phyloP scores from a whole-genome alignment of 2,329 filamentous ascomycete species.

The Trichoderma citrinoviride region DNA sequence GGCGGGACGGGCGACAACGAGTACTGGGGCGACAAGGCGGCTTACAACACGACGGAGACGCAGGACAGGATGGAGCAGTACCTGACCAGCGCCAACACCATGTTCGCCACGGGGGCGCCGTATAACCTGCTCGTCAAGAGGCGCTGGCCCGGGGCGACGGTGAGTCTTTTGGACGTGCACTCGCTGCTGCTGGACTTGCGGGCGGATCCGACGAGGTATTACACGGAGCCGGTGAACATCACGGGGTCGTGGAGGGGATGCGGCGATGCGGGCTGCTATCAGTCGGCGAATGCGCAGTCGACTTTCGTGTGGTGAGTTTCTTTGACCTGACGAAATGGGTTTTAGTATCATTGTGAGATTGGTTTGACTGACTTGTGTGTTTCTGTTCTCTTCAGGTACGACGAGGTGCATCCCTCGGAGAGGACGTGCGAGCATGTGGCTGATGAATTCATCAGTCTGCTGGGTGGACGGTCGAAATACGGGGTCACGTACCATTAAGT shows the following conservation, averaged over 20 bases:
- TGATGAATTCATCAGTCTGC: conserved; percentile 41
- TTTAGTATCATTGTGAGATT: not conserved
- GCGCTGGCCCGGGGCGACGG: conserved; percentile 56
- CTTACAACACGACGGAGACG: conserved; percentile 48
- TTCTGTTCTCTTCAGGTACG: conserved; percentile 41
- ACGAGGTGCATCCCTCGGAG: conserved; percentile 69
- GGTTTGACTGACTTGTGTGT: not conserved
- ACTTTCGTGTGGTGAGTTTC: conserved; percentile 63
- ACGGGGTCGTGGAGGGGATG: conserved; percentile 16
- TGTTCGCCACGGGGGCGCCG: conserved; percentile 50
- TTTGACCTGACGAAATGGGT: no score
- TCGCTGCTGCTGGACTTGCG: conserved; percentile 64
- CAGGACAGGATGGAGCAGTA: conserved; percentile 47
- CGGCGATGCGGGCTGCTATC: conserved; percentile 10
- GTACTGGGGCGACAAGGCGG: conserved; percentile 47
- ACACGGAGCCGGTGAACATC: conserved; percentile 60
- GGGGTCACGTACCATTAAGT: conserved; percentile 32
- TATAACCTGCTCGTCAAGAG: conserved; percentile 43
- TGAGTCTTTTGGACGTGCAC: conserved; percentile 68
- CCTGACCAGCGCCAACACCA: conserved; percentile 47
- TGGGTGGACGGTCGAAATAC: conserved; percentile 42
- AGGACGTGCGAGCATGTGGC: conserved; percentile 50
- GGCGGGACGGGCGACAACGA: conserved; percentile 26
- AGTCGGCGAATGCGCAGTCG: conserved; percentile 35
- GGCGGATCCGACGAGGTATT: conserved; percentile 56